Evolutionary conservation across 116 monocot species (phyloP).

Genomic region (Dioscorea cayenensis): DNA sequence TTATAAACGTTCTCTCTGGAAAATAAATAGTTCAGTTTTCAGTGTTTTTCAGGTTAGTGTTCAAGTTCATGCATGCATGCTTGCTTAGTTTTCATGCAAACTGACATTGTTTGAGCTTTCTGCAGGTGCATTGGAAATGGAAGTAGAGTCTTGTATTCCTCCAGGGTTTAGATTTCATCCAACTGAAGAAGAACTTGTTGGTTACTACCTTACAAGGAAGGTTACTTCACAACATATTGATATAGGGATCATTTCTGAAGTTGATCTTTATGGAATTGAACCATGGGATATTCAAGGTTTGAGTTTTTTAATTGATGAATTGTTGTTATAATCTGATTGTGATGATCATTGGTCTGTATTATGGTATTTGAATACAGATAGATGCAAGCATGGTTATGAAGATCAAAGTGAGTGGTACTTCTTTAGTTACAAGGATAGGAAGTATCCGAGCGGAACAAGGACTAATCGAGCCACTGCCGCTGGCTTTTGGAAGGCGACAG

Average conservation of each 20-base stretch:
- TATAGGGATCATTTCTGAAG: slow-evolving; percentile 65
- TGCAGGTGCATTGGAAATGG: slow-evolving; percentile 32
- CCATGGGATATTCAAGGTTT: slow-evolving; percentile 95
- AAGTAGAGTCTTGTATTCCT: slow-evolving; percentile 72
- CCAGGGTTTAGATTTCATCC: slow-evolving; percentile 97
- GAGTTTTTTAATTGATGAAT: neutral
- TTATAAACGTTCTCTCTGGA: neutral
- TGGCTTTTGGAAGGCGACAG: slow-evolving; percentile 97
- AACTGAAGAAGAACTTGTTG: slow-evolving; percentile 94
- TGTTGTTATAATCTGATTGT: neutral
- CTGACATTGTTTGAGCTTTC: slow-evolving; percentile 6
- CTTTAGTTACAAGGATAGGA: slow-evolving; percentile 86
- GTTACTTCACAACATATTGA: slow-evolving; percentile 67
- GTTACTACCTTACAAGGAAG: slow-evolving; percentile 86
- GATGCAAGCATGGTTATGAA: slow-evolving; percentile 71
- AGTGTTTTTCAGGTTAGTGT: neutral
- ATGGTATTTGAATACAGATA: slow-evolving; percentile 23
- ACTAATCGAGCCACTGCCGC: slow-evolving; percentile 80
- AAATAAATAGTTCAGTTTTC: neutral
- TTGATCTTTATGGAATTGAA: slow-evolving; percentile 90
- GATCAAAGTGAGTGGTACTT: slow-evolving; percentile 93
- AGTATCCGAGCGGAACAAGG: slow-evolving; percentile 82
- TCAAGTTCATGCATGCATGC: neutral
- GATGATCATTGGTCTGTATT: neutral
- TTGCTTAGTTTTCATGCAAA: neutral